Base-by-base conservation (phyloP, 2,329 filamentous ascomycete species). In the Clarireedia sp. region DNA sequence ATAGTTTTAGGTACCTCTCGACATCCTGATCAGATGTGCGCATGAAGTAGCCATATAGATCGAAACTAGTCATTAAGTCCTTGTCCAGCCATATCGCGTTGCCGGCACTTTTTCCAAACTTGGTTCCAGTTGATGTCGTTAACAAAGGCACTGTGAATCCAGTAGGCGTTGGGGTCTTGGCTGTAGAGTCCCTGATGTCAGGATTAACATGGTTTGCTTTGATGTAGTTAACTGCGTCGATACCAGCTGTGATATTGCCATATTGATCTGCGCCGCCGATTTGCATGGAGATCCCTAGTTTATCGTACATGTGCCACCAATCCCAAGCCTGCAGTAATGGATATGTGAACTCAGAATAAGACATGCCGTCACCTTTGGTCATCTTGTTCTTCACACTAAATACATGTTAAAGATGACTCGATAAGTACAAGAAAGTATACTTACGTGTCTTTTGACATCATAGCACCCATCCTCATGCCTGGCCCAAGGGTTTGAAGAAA, bases 221-320 rank as follows among this genome's bases (percentile, higher is more conserved):
- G 44, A 92, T 83, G 54, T 85, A 77, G 70, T 91, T 92, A 64
- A 97, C 80, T 2, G 87, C 82, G 58, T 96, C 89, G 67, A 94
- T 86, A 48, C 94, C 94, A 12, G 91, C 85, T 26, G 95, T 80
- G 61, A 99, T 97, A 72, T 99, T 99, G 60, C 94, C 94, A 68
- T 86, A 97, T 73, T 99, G 94, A 68, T 99, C 94, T 6, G 90
- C 90, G 40, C 94, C 94, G 56, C 94, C 94, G 51, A 99, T 89
- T 72, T 99, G 90, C 68, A 97, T 80, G 67, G 91, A 86, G 9
- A 90, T 78, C 48, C 79, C 77, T 51, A 78, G 79, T 23, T 78
- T 76, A 47, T 81, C 78, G 59, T 88, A 95, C 73, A 97, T 79
- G 63, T 88, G 79, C 89, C 89, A 97, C 82, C 91, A 99, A 70